Evolutionary conservation across 2,329 filamentous ascomycete species (phyloP).

Genomic region (Aspergillus novoparasiticus): DNA sequence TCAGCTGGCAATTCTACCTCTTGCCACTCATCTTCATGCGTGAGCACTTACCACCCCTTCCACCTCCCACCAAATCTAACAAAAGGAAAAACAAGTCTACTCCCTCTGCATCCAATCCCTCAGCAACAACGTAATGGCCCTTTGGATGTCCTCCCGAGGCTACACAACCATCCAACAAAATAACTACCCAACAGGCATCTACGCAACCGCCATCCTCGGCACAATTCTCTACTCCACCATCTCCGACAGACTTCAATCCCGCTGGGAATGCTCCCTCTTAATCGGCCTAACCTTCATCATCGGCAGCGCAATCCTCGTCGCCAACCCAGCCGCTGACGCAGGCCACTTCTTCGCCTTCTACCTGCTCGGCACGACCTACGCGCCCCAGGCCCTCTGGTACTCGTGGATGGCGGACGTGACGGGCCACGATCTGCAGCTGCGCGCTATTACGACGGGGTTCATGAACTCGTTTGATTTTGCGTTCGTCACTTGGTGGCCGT

Average conservation of each 20-base stretch:
- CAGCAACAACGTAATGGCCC: slow-evolving; percentile 49
- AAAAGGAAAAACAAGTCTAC: slow-evolving; percentile 33
- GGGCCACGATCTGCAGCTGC: slow-evolving; percentile 41
- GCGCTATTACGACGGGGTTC: slow-evolving; percentile 49
- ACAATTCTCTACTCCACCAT: slow-evolving; percentile 46
- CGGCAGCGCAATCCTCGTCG: slow-evolving; percentile 21
- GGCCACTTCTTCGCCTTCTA: slow-evolving; percentile 51
- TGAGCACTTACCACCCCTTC: slow-evolving; percentile 23
- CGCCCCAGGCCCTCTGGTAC: slow-evolving; percentile 52
- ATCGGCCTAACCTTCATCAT: slow-evolving; percentile 49
- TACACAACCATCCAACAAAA: slow-evolving; percentile 50
- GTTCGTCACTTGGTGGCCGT: slow-evolving; percentile 46
- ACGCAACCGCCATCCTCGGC: slow-evolving; percentile 46
- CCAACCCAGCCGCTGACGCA: slow-evolving; percentile 13
- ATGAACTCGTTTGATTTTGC: slow-evolving; percentile 51
- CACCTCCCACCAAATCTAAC: neutral
- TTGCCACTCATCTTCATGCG: slow-evolving; percentile 51
- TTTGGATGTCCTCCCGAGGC: slow-evolving; percentile 50
- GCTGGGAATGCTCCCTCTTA: slow-evolving; percentile 48
- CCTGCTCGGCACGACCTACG: slow-evolving; percentile 48
- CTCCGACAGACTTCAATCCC: slow-evolving; percentile 47
- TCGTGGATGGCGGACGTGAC: slow-evolving; percentile 50
- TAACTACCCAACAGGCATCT: slow-evolving; percentile 48
- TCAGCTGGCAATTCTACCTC: slow-evolving; percentile 52
- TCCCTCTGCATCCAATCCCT: slow-evolving; percentile 49